Base-by-base conservation (phyloP, 306 rosid genomes). In the Delonix regia region DNA sequence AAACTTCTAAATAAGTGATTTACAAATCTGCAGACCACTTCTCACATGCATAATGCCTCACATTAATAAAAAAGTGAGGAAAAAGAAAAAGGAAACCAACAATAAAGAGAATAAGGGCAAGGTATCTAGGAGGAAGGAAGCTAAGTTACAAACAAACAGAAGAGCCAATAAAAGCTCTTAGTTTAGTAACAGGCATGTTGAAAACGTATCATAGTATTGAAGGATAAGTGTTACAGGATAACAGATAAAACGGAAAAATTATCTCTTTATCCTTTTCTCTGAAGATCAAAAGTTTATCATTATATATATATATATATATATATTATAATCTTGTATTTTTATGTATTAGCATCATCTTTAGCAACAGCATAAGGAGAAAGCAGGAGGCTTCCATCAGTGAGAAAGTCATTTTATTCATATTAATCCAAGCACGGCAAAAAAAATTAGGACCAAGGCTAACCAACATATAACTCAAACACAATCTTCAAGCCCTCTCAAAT, bases 41-140 rank as follows among this genome's bases (percentile, higher is more conserved):
- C 63, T 33, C 9, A 1, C 41, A 10, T 30, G 74, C 14, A 24
- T 63, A 8, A 4, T 2, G 41, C 5, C 41, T 38, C 41, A 38
- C 41, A 38, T 0, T 38, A 38, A 5, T 38, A 38, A 30, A 30
- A 30, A 30, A 30, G 4, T 1, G 4, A 30, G 4, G 4, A 4
- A 30, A 4, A 30, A 30, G 33, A 30, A 30, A 4, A 38, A 68
- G 44, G 45, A 21, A 63, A 15, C 67, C 34, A 69, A 34, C 27
- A 47, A 39, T 41, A 68, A 25, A 72, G 38, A 30, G 33, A 19
- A 22, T 49, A 9, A 33, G 41, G 10, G 57, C 36, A 68, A 53
- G 18, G 27, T 42, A 70, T 64, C 48, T n/a, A n/a, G 60, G 28
- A 22, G 52, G 69, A 49, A 81, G 67, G 52, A 75, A 81, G 38